Evolutionary conservation across 2,329 filamentous ascomycete genomes (phyloP), one percentile per base, ranked within the genome.

Genomic region (Exophiala spinifera): DNA sequence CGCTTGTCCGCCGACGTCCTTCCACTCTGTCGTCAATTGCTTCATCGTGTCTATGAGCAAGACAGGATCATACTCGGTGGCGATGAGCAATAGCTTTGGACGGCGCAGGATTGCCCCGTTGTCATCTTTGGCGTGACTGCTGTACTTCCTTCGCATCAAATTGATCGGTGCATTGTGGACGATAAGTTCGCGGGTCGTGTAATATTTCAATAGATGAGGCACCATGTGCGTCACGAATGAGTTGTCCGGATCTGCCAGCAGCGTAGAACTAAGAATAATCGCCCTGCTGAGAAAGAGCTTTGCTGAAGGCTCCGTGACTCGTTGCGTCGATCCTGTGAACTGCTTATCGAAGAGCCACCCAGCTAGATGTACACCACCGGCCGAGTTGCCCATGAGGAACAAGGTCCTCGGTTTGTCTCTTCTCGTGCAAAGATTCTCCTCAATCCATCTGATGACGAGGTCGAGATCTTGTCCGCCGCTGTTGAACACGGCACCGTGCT

Each of bases 381-480:
- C 47, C 15, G 47, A 55, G 17, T 51, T 51, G 11, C 40, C 47
- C 13, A 55, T 20, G 28, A 55, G 14, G 17, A 40, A 31, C 31
- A 55, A 8, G 7, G 10, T 62, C 5, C 61, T 62, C 4, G 6
- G 6, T 31, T 8, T 11, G 10, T 31, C 28, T 10, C 3, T 31
- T 11, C 11, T 31, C 10, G 6, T 8, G 28, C 28, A 31, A 44
- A 55, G 36, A n/a, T 11, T 51, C 17, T 47, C 28, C 23, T 47
- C 53, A 48, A 72, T 59, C 72, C 71, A 74, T 25, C 70, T 67
- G 5, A 72, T 57, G 3, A 65, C 67, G 11, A 68, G 48, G 33
- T 62, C 61, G 4, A 74, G 53, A 49, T 74, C 72, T 55, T 74
- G 69, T 47, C 71, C 72, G 14, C 72, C 72, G 5, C 68, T 71